phyloP scores from a whole-genome alignment of 179 eudicot species.

The Actinidia arguta region DNA sequence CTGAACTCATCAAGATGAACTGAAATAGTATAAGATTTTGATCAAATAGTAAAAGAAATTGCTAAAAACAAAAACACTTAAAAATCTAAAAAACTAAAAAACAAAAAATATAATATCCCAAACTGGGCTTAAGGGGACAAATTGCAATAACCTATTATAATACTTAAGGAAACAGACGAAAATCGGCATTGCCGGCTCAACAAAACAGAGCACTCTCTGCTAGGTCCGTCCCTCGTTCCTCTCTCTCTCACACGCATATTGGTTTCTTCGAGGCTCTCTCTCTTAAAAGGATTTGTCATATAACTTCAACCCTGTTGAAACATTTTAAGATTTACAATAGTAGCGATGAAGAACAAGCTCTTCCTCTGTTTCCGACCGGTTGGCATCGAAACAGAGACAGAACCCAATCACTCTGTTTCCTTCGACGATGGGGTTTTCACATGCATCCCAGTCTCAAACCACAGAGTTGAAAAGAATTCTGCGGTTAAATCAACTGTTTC shows the following conservation, averaged over 20 bases:
- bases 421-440: conserved; percentile 11
- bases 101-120: too few relatives aligned
- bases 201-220: not conserved
- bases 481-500: conserved; percentile 2
- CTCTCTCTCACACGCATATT: not conserved
- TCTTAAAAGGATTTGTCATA: not conserved
- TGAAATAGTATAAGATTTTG: too few relatives aligned
- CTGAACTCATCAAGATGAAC: too few relatives aligned
- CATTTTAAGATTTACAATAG: not conserved
- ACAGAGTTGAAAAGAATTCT: not conserved
- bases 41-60: too few relatives aligned
- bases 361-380: conserved; percentile 31
- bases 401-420: not conserved
- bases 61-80: too few relatives aligned
- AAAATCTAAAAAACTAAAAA: too few relatives aligned
- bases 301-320: not conserved
- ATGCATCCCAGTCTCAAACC: conserved; percentile 10
- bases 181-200: conserved; percentile 12
- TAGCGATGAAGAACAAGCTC: conserved; percentile 23
- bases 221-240: not conserved
- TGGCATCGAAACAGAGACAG: conserved; percentile 15
- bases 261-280: not conserved
- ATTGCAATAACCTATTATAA: too few relatives aligned
- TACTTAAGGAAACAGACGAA: not conserved
- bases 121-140: too few relatives aligned